Evolutionary conservation across 202 grass and related monocot species (phyloP), one percentile per base, ranked within the genome.

Genomic region (Alloteropsis angusta): DNA sequence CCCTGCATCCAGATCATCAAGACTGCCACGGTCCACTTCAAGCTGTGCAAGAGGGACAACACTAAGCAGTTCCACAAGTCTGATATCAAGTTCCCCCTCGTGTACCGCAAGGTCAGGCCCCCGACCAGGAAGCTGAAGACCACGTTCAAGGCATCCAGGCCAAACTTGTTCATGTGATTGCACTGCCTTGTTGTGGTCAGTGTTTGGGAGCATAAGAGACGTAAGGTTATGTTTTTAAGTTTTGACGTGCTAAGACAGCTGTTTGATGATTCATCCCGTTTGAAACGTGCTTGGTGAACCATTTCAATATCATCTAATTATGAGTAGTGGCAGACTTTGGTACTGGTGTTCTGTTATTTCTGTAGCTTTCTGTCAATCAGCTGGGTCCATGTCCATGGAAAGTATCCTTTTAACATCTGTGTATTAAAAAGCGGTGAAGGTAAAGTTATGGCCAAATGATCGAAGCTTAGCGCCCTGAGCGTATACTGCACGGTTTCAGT

Each of bases 1-100:
- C 91, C 81, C 9, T 93, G 91, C 66, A 97, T 97, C 32, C 94
- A 93, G 76, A 93, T 97, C 60, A 97, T 97, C 68, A 97, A 93
- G 56, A 97, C 93, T 0, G 86, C 86, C 0, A 93, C 83, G 0
- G 76, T 97, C 36, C 66, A 92, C 21, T 83, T 83, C 77, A 88
- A 87, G 48, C 76, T 91, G 44, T 97, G 93, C 84, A 97, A 97
- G 90, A 85, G 90, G 52, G 90, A 97, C 72, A 93, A 88, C 76
- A 91, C 88, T 9, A 93, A 93, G 79, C 94, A 97, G 54, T 92
- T 97, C 60, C 94, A 97, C 82, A 90, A 97, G 57, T 81, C 82
- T 8, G 72, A 91, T 71, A 97, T 97, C 56, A 85, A 85, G 88
- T 97, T 93, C 80, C 86, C 93, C 14, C 76, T 97, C 0, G 80